These are phyloP conservation scores for Chaetomium sp. DNA, from an alignment of 2,329 filamentous ascomycete genomes.

Conservation along the genomic window DNA sequence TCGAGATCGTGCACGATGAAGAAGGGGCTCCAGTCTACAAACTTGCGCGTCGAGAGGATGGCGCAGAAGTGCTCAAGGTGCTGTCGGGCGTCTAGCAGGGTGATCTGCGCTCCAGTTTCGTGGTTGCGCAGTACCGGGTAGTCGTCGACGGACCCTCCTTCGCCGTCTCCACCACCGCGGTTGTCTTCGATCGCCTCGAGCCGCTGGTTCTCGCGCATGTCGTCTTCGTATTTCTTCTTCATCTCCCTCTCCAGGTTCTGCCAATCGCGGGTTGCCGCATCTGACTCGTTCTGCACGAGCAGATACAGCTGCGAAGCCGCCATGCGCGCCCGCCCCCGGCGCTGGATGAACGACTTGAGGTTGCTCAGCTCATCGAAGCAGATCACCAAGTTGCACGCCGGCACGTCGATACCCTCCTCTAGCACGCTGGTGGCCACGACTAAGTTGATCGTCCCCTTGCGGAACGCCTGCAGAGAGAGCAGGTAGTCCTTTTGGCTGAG, in stretches of 20 bases:
- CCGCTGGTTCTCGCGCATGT: conserved; percentile 45
- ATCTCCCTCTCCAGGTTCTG: conserved; percentile 63
- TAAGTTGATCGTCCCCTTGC: conserved; percentile 47
- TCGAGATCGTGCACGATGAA: conserved; percentile 50
- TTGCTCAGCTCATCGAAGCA: conserved; percentile 47
- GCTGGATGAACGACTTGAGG: conserved; percentile 54
- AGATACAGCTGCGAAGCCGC: conserved; percentile 45
- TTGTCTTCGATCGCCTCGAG: conserved; percentile 43
- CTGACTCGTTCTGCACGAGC: conserved; percentile 32
- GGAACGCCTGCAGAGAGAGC: conserved; percentile 44
- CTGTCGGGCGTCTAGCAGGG: conserved; percentile 64
- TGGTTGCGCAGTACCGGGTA: conserved; percentile 32
- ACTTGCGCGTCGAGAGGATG: conserved; percentile 50
- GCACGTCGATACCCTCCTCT: conserved; percentile 63
- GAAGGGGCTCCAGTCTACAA: conserved; percentile 59
- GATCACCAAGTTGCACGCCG: conserved; percentile 55
- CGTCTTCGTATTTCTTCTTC: conserved; percentile 61
- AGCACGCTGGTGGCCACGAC: conserved; percentile 58
- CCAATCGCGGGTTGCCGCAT: conserved; percentile 45
- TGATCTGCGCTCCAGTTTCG: conserved; percentile 53
- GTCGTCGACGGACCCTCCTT: conserved; percentile 18
- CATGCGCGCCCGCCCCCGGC: conserved; percentile 48
- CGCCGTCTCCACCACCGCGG: conserved; percentile 9
- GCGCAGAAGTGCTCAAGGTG: conserved; percentile 80
- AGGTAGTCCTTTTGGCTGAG: conserved; percentile 27